These are phyloP conservation scores for Trichoderma sp. DNA, from an alignment of 2,329 filamentous ascomycete species.

Conservation along the genomic window DNA sequence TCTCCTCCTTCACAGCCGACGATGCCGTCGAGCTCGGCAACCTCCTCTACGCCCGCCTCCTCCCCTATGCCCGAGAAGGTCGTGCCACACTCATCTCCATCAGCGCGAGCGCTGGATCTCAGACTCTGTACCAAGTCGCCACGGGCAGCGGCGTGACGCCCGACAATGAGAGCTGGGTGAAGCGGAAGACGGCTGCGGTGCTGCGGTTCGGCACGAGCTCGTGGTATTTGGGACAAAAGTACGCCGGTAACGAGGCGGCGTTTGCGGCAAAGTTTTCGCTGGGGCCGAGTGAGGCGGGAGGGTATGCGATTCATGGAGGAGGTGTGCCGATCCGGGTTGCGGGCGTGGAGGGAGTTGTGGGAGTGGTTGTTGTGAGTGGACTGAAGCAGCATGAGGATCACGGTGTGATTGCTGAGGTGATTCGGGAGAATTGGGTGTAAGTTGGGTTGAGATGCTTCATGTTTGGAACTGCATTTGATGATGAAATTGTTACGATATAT, in stretches of 20 bases:
- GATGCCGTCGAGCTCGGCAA: slow-evolving; percentile 68
- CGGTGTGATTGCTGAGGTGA: slow-evolving; percentile 69
- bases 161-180: slow-evolving; percentile 72
- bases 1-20: slow-evolving; percentile 59
- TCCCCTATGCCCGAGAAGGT: slow-evolving; percentile 41
- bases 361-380: slow-evolving; percentile 73
- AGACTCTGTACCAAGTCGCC: slow-evolving; percentile 69
- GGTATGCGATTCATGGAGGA: slow-evolving; percentile 78
- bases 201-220: slow-evolving; percentile 69
- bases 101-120: slow-evolving; percentile 56
- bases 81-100: slow-evolving; percentile 63
- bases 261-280: slow-evolving; percentile 69
- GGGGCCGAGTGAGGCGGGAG: slow-evolving; percentile 53
- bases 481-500: neutral
- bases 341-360: slow-evolving; percentile 75
- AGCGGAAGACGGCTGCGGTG: slow-evolving; percentile 71
- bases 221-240: slow-evolving; percentile 72
- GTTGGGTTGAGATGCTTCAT: neutral
- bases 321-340: slow-evolving; percentile 71
- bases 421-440: slow-evolving; percentile 53
- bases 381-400: slow-evolving; percentile 78
- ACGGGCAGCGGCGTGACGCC: slow-evolving; percentile 67
- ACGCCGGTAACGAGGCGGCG: slow-evolving; percentile 60
- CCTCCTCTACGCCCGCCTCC: slow-evolving; percentile 63
- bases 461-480: neutral